Evolutionary conservation across 1,139 yeast species (phyloP), one percentile per base, ranked within the genome.

Genomic region (Nakaseomyces nivariensis): DNA sequence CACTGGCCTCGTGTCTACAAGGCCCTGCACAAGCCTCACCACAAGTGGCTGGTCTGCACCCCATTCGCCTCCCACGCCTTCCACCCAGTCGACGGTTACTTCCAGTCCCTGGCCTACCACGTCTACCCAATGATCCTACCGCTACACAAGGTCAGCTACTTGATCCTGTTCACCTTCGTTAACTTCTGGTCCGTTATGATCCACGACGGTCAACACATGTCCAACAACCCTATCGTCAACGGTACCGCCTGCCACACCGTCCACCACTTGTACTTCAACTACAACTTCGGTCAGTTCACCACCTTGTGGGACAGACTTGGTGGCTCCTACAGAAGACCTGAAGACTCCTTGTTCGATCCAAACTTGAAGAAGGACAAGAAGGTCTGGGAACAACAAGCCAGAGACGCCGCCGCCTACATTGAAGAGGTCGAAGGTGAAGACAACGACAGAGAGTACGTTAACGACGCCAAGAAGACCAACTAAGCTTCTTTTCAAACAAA

Each of bases 161-260:
- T 92, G 65, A 61, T 79, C 17, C 74, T 92, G 57, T 92, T 92
- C 72, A 81, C 92, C 0, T 83, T 89, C 70, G 96, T 92, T 58
- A 92, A 94, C 70, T 82, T 92, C 66, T 92, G 98, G 98, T 88
- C 98, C 4, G 96, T 92, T 43, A 84, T 90, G 95, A 92, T 92
- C 66, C 98, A 92, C 69, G 98, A 92, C 67, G 98, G 98, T 55
- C 94, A 89, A 65, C 94, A 89, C 68, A 69, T 92, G 73, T 85
- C 96, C 46, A 85, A 87, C 67, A 95, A 89, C 67, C 96, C 97
- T 6, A 78, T 88, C 52, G 85, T 92, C 56, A 92, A 92, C 68
- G 98, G 98, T 60, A 90, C 97, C 31, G 98, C 98, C 4, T 90
- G 97, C 71, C 98, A 92, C 71, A 90, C 98, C 4, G 82, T 92